Conservation (phyloP, 306 rosid species). For the Sindora glabra region DNA sequence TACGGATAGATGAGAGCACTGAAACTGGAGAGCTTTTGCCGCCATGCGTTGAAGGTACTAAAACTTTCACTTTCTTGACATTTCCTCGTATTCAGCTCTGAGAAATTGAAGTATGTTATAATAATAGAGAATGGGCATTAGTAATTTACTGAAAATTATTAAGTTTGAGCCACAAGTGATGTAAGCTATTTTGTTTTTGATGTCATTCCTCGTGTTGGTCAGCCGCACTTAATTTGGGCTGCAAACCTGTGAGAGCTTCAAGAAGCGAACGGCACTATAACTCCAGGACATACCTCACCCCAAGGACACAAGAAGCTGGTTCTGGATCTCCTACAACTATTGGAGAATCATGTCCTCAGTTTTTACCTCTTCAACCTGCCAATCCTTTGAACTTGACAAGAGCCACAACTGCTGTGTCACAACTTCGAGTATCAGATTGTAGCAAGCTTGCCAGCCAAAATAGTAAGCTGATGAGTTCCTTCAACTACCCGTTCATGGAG, state of each 20-base stretch:
- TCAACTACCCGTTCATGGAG: slow-evolving; percentile 46
- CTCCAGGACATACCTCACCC: slow-evolving; percentile 76
- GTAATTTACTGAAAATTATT: slow-evolving; percentile 12
- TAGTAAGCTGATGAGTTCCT: no score
- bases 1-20: slow-evolving; percentile 75
- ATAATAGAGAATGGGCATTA: neutral
- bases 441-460: slow-evolving; percentile 26
- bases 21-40: slow-evolving; percentile 93
- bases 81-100: slow-evolving; percentile 21
- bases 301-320: slow-evolving; percentile 55
- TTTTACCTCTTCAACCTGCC: slow-evolving; percentile 25
- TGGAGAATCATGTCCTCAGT: slow-evolving; percentile 36
- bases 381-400: slow-evolving; percentile 39
- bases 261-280: slow-evolving; percentile 93
- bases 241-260: slow-evolving; percentile 82
- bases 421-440: slow-evolving; percentile 40
- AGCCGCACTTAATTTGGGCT: slow-evolving; percentile 98
- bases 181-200: slow-evolving; percentile 26
- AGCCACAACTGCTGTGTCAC: slow-evolving; percentile 27
- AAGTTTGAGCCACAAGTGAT: slow-evolving; percentile 20
- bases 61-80: neutral
- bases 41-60: slow-evolving; percentile 96
- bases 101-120: slow-evolving; percentile 6
- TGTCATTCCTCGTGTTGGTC: slow-evolving; percentile 25
- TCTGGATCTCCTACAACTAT: slow-evolving; percentile 38